These are phyloP conservation scores for Saturnispora serradocipensis DNA, from an alignment of 805 yeast genomes.

Conservation along the genomic window DNA sequence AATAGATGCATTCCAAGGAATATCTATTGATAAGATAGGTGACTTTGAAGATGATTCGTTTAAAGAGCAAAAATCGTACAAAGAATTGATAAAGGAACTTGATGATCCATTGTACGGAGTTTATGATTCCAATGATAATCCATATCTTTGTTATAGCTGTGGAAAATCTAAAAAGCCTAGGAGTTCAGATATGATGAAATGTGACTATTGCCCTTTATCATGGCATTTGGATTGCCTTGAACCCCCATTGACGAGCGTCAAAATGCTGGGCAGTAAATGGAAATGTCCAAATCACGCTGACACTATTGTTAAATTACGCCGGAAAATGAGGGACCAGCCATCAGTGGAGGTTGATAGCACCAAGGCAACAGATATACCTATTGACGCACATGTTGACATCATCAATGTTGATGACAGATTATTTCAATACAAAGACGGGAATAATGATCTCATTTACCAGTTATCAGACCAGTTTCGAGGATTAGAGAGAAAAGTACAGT, in stretches of 20 bases:
- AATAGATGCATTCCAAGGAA: slow-evolving; percentile 66
- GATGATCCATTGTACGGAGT: slow-evolving; percentile 49
- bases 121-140: slow-evolving; percentile 58
- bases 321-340: slow-evolving; percentile 44
- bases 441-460: slow-evolving; percentile 5
- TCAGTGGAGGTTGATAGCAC: slow-evolving; percentile 46
- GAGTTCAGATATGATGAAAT: slow-evolving; percentile 50
- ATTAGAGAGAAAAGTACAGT: slow-evolving; percentile 11
- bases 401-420: slow-evolving; percentile 33
- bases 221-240: slow-evolving; percentile 88
- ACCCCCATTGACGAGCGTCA: slow-evolving; percentile 65
- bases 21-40: slow-evolving; percentile 56
- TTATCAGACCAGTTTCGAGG: slow-evolving; percentile 19
- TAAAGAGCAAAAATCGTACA: slow-evolving; percentile 35
- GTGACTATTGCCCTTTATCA: slow-evolving; percentile 74
- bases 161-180: slow-evolving; percentile 28
- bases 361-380: slow-evolving; percentile 17
- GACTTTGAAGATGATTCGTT: slow-evolving; percentile 62
- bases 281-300: slow-evolving; percentile 82
- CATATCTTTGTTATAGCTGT: slow-evolving; percentile 70
- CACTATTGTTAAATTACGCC: slow-evolving; percentile 34
- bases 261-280: slow-evolving; percentile 76
- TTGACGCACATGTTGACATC: slow-evolving; percentile 48
- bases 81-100: slow-evolving; percentile 36
- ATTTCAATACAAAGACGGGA: neutral